A percentile compares a stretch with the other conserved stretches of the same genome.
Conservation (phyloP, 208 protist species). For the Trypanosoma theileri region DNA sequence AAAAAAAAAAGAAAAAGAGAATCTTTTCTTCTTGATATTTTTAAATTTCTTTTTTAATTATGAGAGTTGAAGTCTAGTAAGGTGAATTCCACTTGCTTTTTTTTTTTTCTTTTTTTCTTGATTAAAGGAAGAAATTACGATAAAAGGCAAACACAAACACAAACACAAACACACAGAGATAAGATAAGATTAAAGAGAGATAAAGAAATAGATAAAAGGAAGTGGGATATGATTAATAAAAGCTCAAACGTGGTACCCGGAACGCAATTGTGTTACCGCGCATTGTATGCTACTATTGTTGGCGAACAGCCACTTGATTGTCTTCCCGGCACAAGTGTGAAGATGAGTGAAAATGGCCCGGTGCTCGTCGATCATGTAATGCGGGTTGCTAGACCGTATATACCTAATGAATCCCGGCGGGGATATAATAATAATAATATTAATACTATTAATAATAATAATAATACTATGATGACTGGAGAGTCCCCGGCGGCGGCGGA, state of each 20-base stretch:
- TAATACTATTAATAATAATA: too few relatives aligned
- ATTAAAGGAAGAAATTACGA: neutral
- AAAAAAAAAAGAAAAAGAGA: neutral
- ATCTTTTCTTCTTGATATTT: neutral
- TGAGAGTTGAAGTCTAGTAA: conserved; percentile 2
- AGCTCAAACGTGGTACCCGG: conserved; percentile 10
- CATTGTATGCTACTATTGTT: conserved; percentile 20
- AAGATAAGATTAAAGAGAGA: too few relatives aligned
- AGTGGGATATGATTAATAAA: conserved; percentile 6
- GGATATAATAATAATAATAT: too few relatives aligned
- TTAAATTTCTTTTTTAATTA: conserved; percentile 22
- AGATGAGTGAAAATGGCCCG: conserved; percentile 12
- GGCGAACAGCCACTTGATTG: conserved; percentile 14
- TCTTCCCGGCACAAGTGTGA: conserved; percentile 8
- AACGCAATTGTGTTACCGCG: conserved; percentile 18
- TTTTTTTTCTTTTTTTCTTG: conserved; percentile 19
- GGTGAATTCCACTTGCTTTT: neutral
- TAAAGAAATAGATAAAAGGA: neutral
- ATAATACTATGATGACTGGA: too few relatives aligned
- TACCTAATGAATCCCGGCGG: neutral
- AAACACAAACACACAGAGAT: too few relatives aligned
- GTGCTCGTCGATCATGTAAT: conserved; percentile 24
- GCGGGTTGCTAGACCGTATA: conserved; percentile 7
- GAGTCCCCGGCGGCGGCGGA: neutral
- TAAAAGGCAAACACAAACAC: too few relatives aligned